These are phyloP conservation scores for Nectriaceae sp. DNA, from an alignment of 2,329 filamentous ascomycete genomes.

Conservation along the genomic window DNA sequence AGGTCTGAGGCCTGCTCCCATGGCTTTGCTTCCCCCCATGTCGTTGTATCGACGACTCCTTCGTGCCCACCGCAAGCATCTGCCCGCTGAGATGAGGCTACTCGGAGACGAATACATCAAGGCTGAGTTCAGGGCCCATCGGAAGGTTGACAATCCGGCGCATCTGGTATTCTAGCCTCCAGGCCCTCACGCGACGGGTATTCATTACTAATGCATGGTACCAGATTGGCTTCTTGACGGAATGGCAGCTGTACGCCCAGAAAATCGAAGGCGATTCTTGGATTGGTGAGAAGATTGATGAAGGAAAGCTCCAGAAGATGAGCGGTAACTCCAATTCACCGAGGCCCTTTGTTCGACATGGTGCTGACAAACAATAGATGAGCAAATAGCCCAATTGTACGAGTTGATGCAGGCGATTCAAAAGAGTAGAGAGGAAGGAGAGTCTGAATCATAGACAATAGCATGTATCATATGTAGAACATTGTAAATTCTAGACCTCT, in stretches of 20 bases:
- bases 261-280: conserved; percentile 85
- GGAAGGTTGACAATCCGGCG: conserved; percentile 81
- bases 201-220: conserved; percentile 9
- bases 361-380: conserved; percentile 56
- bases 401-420: conserved; percentile 86
- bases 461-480: conserved; percentile 13
- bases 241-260: conserved; percentile 96
- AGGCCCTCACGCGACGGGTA: not conserved
- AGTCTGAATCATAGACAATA: conserved; percentile 27
- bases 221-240: conserved; percentile 91
- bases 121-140: conserved; percentile 85
- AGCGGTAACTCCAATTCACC: conserved; percentile 61
- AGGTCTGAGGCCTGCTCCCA: conserved; percentile 39
- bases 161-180: conserved; percentile 71
- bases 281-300: conserved; percentile 83
- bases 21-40: conserved; percentile 83
- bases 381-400: conserved; percentile 91
- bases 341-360: not conserved
- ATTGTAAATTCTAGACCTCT: too few relatives aligned
- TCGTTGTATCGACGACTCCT: conserved; percentile 87
- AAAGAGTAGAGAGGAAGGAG: conserved; percentile 34
- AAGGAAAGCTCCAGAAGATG: conserved; percentile 86
- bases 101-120: conserved; percentile 94
- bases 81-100: conserved; percentile 73
- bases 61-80: conserved; percentile 78